A percentile compares a stretch with the other conserved stretches of the same genome.
These are phyloP conservation scores for Neoboletus brunneissimus DNA, from an alignment of 768 basidiomycete genomes.

Conservation along the genomic window DNA sequence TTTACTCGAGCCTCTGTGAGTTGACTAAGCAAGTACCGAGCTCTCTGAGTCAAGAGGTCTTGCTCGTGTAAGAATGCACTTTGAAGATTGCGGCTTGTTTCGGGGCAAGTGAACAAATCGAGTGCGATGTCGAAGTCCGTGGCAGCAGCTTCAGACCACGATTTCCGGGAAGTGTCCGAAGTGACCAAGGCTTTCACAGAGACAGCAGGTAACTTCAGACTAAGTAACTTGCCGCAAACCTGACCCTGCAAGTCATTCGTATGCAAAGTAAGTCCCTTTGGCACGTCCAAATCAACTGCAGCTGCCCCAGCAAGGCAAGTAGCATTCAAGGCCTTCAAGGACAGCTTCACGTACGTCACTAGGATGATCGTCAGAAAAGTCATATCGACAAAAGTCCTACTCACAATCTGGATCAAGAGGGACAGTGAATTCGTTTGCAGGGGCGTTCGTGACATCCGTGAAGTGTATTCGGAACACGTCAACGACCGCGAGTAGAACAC, in stretches of 20 bases:
- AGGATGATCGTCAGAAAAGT: conserved; percentile 7
- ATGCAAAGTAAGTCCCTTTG: conserved; percentile 60
- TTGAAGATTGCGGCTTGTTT: conserved; percentile 57
- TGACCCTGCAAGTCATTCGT: conserved; percentile 75
- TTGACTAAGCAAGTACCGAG: conserved; percentile 48
- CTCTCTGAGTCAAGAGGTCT: conserved; percentile 67
- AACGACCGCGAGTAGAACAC: conserved; percentile 49
- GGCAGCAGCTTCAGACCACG: conserved; percentile 68
- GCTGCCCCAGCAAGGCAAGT: conserved; percentile 53
- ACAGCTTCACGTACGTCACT: conserved; percentile 86
- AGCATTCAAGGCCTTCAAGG: conserved; percentile 50
- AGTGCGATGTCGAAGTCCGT: conserved; percentile 52
- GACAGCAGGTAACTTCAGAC: conserved; percentile 53
- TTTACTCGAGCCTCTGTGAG: conserved; percentile 14
- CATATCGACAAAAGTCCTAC: conserved; percentile 19
- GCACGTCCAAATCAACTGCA: conserved; percentile 53
- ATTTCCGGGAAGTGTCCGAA: conserved; percentile 36
- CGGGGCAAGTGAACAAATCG: conserved; percentile 65
- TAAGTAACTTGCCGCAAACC: conserved; percentile 61
- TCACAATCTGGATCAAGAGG: conserved; percentile 75
- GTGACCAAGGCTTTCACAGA: conserved; percentile 50
- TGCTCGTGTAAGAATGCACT: conserved; percentile 65
- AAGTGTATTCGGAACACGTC: conserved; percentile 68
- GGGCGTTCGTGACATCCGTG: conserved; percentile 74
- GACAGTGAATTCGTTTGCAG: conserved; percentile 63